Base-by-base conservation (phyloP, 148 eudicot species). In the Fagopyrum tataricum region DNA sequence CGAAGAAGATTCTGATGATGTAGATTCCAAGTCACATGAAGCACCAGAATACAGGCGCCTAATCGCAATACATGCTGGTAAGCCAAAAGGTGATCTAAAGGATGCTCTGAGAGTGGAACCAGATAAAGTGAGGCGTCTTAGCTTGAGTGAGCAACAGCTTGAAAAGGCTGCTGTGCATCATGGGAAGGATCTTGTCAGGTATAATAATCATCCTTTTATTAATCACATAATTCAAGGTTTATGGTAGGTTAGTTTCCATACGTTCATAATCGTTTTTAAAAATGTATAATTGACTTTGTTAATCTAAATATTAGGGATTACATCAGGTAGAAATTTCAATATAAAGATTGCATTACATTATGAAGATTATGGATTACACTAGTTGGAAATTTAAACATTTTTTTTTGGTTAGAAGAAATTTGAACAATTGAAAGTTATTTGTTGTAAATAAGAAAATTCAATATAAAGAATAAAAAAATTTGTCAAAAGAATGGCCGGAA, bases 21-120 rank as follows among this genome's bases (percentile, higher is more conserved):
- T 48, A 42, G 84, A 81, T 72, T 41, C 71, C 2, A 79, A 81
- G 75, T 76, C 86, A 67, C 78, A 84, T 47, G 77, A 52, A 39
- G 95, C 85, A 67, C 84, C 90, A 14, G 90, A 85, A 67, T 90
- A 90, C 73, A 85, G 70, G 79, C 84, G 84, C 37, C 79, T 90
- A 47, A 90, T 90, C 75, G 85, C 90, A 55, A 90, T 90, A 59
- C 96, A 79, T 79, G 92, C 96, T 52, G 96, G 96, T 70, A 90
- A 90, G 76, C 89, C 89, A 24, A 88, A 85, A 76, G 96, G 96
- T 49, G 96, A 87, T 67, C 74, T 90, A 39, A 18, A 74, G 9
- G 92, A 73, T 47, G 90, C 92, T 80, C 75, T 88, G 62, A 83
- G 48, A 68, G 84, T 85, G 72, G 87, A 85, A 64, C 87, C 87